Evolutionary conservation across 495 filamentous ascomycete genomes (phyloP), one percentile per base, ranked within the genome.

Genomic region (Penicillium bovifimosum): DNA sequence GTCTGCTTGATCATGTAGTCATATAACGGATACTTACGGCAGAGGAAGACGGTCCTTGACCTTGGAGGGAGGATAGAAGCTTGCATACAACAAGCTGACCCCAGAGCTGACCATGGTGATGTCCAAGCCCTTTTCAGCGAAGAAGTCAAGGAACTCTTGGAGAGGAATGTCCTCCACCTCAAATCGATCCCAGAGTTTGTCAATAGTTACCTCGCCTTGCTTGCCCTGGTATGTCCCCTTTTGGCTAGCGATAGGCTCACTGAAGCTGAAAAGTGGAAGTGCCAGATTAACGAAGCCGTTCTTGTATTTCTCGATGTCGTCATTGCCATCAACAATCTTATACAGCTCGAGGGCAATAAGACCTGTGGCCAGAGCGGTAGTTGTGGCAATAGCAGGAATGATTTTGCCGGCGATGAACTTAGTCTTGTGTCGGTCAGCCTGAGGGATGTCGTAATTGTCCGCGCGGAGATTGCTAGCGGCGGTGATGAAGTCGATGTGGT

Each of bases 381-480:
- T 96, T 11, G 93, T 98, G 48, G 91, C 95, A 72, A 99, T 99
- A 38, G 95, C 95, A 29, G 95, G 95, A 59, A 99, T 97, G 60
- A 99, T 99, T 79, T 97, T 99, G 65, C 95, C 95, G 20, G 95
- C 95, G 71, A 99, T 97, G 72, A 97, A 96, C 74, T 99, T 99
- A 50, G 91, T 99, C 81, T 91, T 91, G 79, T 96, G 95, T 47
- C 88, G 80, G 63, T 99, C 91, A 0, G 95, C 91, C 54, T 84
- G 80, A 55, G 86, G 79, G 59, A 99, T 99, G 50, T 88, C 90
- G 78, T 99, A 99, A 69, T 99, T 99, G 63, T 96, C 86, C 6
- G 95, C 95, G 43, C 95, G 88, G 29, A 97, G 78, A 69, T 99
- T 99, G 76, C 90, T 96, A 48, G 91, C 90, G 1, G 90, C 90